Evolutionary conservation across 352 stramenopile species (phyloP).

Genomic region (Blastocystis hominis): DNA sequence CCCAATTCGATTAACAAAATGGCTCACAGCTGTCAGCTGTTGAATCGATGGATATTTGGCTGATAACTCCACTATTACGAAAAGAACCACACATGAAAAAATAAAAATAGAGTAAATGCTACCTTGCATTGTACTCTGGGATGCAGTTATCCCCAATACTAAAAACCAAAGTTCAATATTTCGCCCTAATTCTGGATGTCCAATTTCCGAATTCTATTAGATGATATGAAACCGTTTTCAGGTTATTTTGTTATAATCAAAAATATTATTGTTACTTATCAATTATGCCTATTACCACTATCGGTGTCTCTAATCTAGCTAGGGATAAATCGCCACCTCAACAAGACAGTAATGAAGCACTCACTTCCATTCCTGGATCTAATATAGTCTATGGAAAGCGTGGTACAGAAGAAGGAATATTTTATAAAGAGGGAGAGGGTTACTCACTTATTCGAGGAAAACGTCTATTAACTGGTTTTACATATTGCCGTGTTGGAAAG

Average conservation of each 20-base stretch:
- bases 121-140: neutral
- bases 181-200: too few relatives aligned
- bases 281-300: too few relatives aligned
- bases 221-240: too few relatives aligned
- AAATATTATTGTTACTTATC: too few relatives aligned
- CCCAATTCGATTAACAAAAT: neutral
- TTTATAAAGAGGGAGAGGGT: neutral
- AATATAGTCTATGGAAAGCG: neutral
- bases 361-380: neutral
- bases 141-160: too few relatives aligned
- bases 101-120: neutral
- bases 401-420: neutral
- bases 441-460: neutral
- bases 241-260: too few relatives aligned
- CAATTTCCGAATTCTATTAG: too few relatives aligned
- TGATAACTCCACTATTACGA: neutral
- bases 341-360: too few relatives aligned
- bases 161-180: too few relatives aligned
- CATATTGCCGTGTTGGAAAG: neutral
- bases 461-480: neutral
- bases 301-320: too few relatives aligned
- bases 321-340: too few relatives aligned
- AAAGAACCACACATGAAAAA: neutral
- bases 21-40: neutral
- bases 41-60: neutral